phyloP scores from a whole-genome alignment of 202 grass and related monocot genomes.

The Carex arenaria region DNA sequence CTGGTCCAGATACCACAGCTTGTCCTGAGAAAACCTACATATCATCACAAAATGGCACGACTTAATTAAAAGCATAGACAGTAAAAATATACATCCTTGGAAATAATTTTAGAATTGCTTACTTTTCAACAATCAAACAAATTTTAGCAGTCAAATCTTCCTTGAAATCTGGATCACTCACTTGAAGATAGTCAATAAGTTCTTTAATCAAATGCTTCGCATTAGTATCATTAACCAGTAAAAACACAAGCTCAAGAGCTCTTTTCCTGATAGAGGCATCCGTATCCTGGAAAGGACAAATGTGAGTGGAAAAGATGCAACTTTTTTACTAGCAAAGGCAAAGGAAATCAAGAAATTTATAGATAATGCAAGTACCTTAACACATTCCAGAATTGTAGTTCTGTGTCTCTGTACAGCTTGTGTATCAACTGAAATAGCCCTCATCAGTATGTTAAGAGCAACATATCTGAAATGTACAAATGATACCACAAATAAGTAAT shows the following conservation, averaged over 20 bases:
- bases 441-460: slow-evolving; percentile 96
- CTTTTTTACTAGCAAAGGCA: slow-evolving; percentile 17
- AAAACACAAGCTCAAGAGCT: slow-evolving; percentile 88
- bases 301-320: slow-evolving; percentile 18
- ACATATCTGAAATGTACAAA: slow-evolving; percentile 70
- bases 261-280: slow-evolving; percentile 99
- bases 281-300: slow-evolving; percentile 73
- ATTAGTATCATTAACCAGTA: slow-evolving; percentile 90
- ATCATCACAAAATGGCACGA: slow-evolving; percentile 8
- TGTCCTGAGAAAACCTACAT: slow-evolving; percentile 93
- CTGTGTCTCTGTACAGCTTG: slow-evolving; percentile 98
- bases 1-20: slow-evolving; percentile 94
- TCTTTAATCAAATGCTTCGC: slow-evolving; percentile 91
- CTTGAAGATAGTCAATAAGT: slow-evolving; percentile 96
- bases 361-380: slow-evolving; percentile 59
- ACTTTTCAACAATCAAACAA: slow-evolving; percentile 97
- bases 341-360: slow-evolving; percentile 11
- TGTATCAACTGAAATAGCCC: slow-evolving; percentile 77
- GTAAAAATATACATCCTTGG: slow-evolving; percentile 10
- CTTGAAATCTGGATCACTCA: slow-evolving; percentile 96
- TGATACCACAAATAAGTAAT: neutral
- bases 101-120: slow-evolving; percentile 30
- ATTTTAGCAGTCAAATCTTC: slow-evolving; percentile 91
- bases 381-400: slow-evolving; percentile 90
- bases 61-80: slow-evolving; percentile 12